Evolutionary conservation across 768 basidiomycete genomes (phyloP).

Genomic region (Strobilomyces confusus): DNA sequence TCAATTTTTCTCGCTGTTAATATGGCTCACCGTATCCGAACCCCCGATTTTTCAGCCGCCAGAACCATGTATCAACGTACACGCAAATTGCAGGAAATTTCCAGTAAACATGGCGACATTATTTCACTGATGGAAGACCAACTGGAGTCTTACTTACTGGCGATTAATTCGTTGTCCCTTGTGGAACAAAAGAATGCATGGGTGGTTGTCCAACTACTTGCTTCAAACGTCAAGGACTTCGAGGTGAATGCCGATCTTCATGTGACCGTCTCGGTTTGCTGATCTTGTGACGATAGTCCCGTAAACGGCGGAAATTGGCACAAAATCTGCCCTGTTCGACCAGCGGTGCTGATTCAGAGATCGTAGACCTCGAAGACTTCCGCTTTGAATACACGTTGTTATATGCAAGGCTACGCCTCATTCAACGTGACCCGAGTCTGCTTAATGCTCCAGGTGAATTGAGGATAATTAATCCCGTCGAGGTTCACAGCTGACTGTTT

Average conservation of each 20-base stretch:
- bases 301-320: slow-evolving; percentile 68
- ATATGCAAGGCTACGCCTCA: slow-evolving; percentile 71
- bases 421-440: slow-evolving; percentile 60
- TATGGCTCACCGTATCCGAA: slow-evolving; percentile 16
- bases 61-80: slow-evolving; percentile 92
- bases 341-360: slow-evolving; percentile 62
- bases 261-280: slow-evolving; percentile 15
- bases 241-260: slow-evolving; percentile 36
- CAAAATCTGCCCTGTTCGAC: slow-evolving; percentile 76
- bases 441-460: slow-evolving; percentile 62
- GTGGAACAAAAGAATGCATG: slow-evolving; percentile 80
- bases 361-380: slow-evolving; percentile 77
- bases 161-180: slow-evolving; percentile 84
- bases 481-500: slow-evolving; percentile 18
- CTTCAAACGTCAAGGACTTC: slow-evolving; percentile 42
- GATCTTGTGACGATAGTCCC: slow-evolving; percentile 40
- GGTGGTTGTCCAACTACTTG: slow-evolving; percentile 62
- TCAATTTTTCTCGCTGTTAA: slow-evolving; percentile 10
- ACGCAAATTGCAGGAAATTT: slow-evolving; percentile 58
- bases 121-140: slow-evolving; percentile 58
- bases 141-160: slow-evolving; percentile 76
- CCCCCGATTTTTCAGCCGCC: slow-evolving; percentile 56
- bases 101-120: slow-evolving; percentile 34
- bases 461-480: slow-evolving; percentile 8
- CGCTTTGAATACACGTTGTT: slow-evolving; percentile 74